Evolutionary conservation across 768 basidiomycete genomes (phyloP).

Genomic region (Russula earlei): DNA sequence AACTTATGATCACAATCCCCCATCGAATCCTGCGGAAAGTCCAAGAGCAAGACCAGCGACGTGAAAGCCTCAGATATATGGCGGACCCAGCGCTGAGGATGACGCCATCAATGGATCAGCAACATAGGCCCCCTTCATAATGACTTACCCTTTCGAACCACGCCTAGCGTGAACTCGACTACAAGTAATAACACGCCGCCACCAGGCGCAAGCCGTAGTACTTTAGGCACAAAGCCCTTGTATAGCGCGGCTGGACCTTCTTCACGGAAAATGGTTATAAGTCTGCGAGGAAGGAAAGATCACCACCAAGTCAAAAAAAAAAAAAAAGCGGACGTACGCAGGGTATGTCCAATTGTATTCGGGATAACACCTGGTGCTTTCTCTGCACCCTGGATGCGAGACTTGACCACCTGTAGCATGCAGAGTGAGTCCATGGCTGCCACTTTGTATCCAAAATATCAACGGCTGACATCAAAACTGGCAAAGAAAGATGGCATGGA

Average conservation of each 20-base stretch:
- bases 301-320: not conserved
- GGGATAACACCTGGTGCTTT: slow-evolving; percentile 46
- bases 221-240: slow-evolving; percentile 95
- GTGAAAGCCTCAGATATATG: slow-evolving; percentile 4
- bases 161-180: slow-evolving; percentile 74
- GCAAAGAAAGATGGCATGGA: not conserved
- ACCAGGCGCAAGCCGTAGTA: slow-evolving; percentile 88
- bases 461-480: slow-evolving; percentile 38
- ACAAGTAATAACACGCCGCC: slow-evolving; percentile 91
- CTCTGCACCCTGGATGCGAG: slow-evolving; percentile 77
- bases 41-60: not conserved
- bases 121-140: not conserved
- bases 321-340: slow-evolving; percentile 31
- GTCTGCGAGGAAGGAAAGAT: slow-evolving; percentile 26
- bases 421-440: not conserved
- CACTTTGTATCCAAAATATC: not conserved
- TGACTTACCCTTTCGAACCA: slow-evolving; percentile 74
- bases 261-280: slow-evolving; percentile 73
- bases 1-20: not conserved
- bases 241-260: slow-evolving; percentile 82
- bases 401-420: slow-evolving; percentile 77
- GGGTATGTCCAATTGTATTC: slow-evolving; percentile 98
- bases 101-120: not conserved
- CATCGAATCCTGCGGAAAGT: no score
- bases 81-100: slow-evolving; percentile 8